Evolutionary conservation across 1,284 basidiomycete genomes (phyloP).

Genomic region (Mycena sp.): DNA sequence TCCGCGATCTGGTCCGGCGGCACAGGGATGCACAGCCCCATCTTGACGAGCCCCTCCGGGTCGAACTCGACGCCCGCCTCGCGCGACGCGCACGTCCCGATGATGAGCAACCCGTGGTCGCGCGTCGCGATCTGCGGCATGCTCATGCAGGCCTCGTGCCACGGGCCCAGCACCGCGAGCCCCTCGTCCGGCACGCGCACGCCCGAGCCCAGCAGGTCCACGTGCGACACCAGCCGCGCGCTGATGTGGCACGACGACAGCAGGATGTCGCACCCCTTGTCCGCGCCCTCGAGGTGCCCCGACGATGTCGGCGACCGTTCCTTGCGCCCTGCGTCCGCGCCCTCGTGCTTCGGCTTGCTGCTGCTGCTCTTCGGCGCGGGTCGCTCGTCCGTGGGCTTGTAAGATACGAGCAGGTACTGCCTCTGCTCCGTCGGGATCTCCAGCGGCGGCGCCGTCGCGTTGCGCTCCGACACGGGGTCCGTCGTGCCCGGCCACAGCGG

Average conservation of each 20-base stretch:
- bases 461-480: conserved; percentile 52
- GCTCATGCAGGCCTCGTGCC: conserved; percentile 62
- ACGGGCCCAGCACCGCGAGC: conserved; percentile 67
- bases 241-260: conserved; percentile 71
- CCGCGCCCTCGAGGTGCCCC: conserved; percentile 42
- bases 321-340: conserved; percentile 50
- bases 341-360: conserved; percentile 45
- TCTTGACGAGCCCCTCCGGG: conserved; percentile 71
- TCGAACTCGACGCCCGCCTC: conserved; percentile 74
- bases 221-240: conserved; percentile 72
- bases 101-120: conserved; percentile 52
- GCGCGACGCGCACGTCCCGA: conserved; percentile 71
- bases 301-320: conserved; percentile 46
- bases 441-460: conserved; percentile 46
- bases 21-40: conserved; percentile 63
- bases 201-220: conserved; percentile 73
- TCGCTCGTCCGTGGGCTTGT: conserved; percentile 53
- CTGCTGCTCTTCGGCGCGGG: conserved; percentile 20
- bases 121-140: conserved; percentile 45
- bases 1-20: conserved; percentile 25
- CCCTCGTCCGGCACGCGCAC: conserved; percentile 78
- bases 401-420: conserved; percentile 79
- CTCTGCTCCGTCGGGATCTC: conserved; percentile 61
- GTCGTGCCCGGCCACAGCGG: conserved; percentile 83
- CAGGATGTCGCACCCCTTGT: conserved; percentile 49